Evolutionary conservation across 176 grass and related monocot genomes (phyloP).

Genomic region (Themeda triandra): DNA sequence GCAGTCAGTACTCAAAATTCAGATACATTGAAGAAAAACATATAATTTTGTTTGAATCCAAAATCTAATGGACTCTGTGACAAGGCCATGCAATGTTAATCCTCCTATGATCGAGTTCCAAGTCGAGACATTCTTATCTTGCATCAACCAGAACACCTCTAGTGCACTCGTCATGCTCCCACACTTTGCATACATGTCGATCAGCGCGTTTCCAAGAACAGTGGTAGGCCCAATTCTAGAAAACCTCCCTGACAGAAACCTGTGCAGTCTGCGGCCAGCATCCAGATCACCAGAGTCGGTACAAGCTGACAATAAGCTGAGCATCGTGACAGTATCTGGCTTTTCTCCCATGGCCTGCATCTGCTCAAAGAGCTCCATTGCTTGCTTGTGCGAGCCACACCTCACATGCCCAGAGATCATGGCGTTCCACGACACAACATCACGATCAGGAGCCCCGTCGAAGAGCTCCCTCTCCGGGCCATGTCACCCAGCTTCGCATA

Average conservation of each 20-base stretch:
- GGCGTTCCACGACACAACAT: constrained; percentile 77
- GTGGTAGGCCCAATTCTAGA: constrained; percentile 34
- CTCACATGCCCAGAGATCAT: constrained; percentile 82
- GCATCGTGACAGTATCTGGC: constrained; percentile 71
- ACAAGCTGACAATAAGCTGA: constrained; percentile 68
- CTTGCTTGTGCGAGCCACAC: constrained; percentile 37
- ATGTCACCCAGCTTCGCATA: constrained; percentile 70
- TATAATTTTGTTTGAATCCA: too few relatives aligned
- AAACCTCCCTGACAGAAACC: constrained; percentile 40
- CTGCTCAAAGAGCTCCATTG: constrained; percentile 62
- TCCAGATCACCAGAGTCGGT: constrained; percentile 54
- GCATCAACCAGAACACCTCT: constrained; percentile 51
- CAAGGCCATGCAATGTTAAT: constrained; percentile 62
- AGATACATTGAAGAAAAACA: too few relatives aligned
- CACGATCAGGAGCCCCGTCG: constrained; percentile 45
- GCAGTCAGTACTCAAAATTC: too few relatives aligned
- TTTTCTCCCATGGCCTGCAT: constrained; percentile 56
- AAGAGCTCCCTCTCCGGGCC: constrained; percentile 64
- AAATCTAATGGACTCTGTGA: constrained; percentile 41
- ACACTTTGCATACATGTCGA: constrained; percentile 88
- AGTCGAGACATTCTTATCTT: constrained; percentile 71
- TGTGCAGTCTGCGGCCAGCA: constrained; percentile 55
- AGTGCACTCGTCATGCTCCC: constrained; percentile 61
- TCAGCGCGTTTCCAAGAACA: constrained; percentile 63
- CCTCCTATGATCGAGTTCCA: constrained; percentile 87